Evolutionary conservation across 2,329 filamentous ascomycete species (phyloP).

Genomic region (Aspergillus sojae): DNA sequence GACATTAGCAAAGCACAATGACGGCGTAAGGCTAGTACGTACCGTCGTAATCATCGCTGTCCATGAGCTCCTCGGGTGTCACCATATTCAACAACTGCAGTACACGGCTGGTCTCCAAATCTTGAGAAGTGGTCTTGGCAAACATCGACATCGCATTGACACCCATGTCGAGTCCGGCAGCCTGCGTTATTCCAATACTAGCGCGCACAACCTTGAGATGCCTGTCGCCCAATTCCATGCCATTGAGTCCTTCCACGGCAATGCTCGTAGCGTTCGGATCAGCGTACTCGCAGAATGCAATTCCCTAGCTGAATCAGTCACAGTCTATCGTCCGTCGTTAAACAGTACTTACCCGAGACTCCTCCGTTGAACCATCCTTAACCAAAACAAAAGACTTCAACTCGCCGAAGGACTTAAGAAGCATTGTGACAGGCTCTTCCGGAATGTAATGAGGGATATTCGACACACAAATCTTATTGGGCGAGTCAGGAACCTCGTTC

Average conservation of each 20-base stretch:
- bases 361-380: constrained; percentile 81
- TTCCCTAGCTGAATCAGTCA: constrained; percentile 62
- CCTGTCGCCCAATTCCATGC: constrained; percentile 88
- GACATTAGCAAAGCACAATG: constrained; percentile 8
- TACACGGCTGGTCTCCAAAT: constrained; percentile 79
- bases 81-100: constrained; percentile 98
- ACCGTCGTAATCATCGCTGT: constrained; percentile 95
- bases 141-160: constrained; percentile 98
- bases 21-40: constrained; percentile 31
- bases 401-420: constrained; percentile 87
- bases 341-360: constrained; percentile 71
- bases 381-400: constrained; percentile 90
- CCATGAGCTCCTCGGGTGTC: constrained; percentile 89
- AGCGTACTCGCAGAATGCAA: constrained; percentile 94
- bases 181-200: constrained; percentile 92
- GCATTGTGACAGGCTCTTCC: constrained; percentile 88
- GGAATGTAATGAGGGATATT: constrained; percentile 86
- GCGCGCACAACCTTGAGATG: constrained; percentile 84
- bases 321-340: constrained; percentile 31
- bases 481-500: constrained; percentile 81
- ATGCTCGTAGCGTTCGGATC: constrained; percentile 75
- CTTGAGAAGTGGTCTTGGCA: constrained; percentile 80
- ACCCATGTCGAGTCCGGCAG: constrained; percentile 87
- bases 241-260: constrained; percentile 87
- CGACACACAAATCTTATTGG: constrained; percentile 91